Evolutionary conservation across 805 yeast genomes (phyloP), one percentile per base, ranked within the genome.

Genomic region (Schwanniomyces sp.): DNA sequence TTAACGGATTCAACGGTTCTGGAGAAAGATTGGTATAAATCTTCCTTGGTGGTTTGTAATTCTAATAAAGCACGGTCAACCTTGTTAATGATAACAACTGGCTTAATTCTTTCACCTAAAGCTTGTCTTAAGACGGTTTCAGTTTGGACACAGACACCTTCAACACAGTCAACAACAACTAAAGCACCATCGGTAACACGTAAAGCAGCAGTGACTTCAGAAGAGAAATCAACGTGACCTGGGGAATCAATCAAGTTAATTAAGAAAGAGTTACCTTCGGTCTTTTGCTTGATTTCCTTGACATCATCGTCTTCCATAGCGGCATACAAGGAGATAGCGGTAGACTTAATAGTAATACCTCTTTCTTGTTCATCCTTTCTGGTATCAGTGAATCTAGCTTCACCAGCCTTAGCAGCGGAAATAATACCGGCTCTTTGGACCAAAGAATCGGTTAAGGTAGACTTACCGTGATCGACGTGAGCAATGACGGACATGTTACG

Each of bases 401-500:
- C 98, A 86, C 99, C 99, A 58, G 99, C 99, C 82, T 90, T 90
- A 70, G 97, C 97, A 69, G 99, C 97, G 50, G 98, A 94, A 70
- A 92, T 92, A 77, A 94, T 92, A 90, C 99, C 99, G 64, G 99
- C 99, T 71, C 86, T 87, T 83, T 92, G 98, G 68, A 92, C 98
- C 74, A 92, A 87, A 59, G 99, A 94, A 80, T 92, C 99, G 78
- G 99, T 92, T 78, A 92, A 86, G 67, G 99, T 92, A 63, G 97
- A 91, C 80, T 92, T 92, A 82, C 99, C 99, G 85, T 94, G 99
- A 85, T 92, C 99, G 88, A 92, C 98, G 84, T 92, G 99, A 72
- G 99, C 99, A 86, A 94, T 94, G 79, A 92, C 99, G 79, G 98
- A 92, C 96, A 92, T 94, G 95, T 94, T 94, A 85, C 99, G 97